Conservation (phyloP, 2,329 filamentous ascomycete species). For the Blastomyces percursus region DNA sequence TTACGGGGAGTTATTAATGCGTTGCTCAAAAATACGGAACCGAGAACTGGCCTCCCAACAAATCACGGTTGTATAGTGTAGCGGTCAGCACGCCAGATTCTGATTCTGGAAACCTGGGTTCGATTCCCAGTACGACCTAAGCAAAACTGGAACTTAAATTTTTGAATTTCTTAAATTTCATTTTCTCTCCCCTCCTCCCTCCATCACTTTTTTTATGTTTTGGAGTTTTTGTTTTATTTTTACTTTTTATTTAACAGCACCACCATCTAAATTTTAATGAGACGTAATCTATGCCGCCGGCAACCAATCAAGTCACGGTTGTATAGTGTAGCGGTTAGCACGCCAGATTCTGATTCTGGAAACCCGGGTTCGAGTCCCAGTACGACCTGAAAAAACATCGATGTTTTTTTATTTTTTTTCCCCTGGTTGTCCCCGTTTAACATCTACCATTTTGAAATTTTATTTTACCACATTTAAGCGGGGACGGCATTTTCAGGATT, state of each 20-base stretch:
- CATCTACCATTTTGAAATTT: background rate
- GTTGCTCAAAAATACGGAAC: too few species aligned
- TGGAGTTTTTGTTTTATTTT: background rate
- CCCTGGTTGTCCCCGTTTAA: background rate
- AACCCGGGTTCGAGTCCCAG: slow-evolving; percentile 13
- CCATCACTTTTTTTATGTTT: background rate
- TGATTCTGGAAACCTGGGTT: slow-evolving; percentile 13
- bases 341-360: slow-evolving; percentile 12
- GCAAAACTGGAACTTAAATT: background rate
- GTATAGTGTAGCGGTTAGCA: slow-evolving; percentile 12
- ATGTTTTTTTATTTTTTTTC: background rate
- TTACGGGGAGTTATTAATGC: too few species aligned
- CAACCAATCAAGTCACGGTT: slow-evolving; percentile 1
- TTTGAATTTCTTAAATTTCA: background rate
- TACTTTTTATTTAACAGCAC: too few species aligned
- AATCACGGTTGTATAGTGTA: slow-evolving; percentile 12
- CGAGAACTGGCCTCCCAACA: background rate
- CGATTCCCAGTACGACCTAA: slow-evolving; percentile 13
- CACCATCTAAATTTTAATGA: background rate
- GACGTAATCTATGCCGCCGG: background rate
- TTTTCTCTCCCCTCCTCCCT: background rate
- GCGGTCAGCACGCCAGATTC: slow-evolving; percentile 12
- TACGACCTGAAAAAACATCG: slow-evolving; percentile 5
- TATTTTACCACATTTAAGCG: too few species aligned
- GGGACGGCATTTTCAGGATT: too few species aligned